Conservation (phyloP, 2,329 filamentous ascomycete species). For the Penicillium sclerotigenum region DNA sequence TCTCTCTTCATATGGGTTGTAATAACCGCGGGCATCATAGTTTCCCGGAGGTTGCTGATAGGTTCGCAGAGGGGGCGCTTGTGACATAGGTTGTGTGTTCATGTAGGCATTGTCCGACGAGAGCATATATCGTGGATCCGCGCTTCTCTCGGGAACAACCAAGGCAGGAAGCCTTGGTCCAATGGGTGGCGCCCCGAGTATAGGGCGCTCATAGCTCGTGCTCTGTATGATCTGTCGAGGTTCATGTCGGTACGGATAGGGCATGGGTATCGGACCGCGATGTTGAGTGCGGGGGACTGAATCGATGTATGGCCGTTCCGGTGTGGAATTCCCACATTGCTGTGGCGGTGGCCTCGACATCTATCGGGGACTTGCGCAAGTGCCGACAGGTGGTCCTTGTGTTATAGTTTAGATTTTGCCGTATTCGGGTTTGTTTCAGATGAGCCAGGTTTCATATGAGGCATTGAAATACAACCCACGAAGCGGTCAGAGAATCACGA, state of each 20-base stretch:
- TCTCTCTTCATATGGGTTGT: slow-evolving; percentile 22
- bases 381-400: slow-evolving; percentile 10
- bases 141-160: slow-evolving; percentile 14
- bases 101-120: slow-evolving; percentile 21
- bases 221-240: slow-evolving; percentile 15
- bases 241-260: slow-evolving; percentile 24
- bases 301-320: slow-evolving; percentile 23
- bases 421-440: slow-evolving; percentile 4
- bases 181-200: slow-evolving; percentile 6
- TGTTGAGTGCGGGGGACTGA: slow-evolving; percentile 14
- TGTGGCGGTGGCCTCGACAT: slow-evolving; percentile 33
- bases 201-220: slow-evolving; percentile 21
- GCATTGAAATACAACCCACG: slow-evolving; percentile 2
- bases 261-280: slow-evolving; percentile 9
- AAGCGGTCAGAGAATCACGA: neutral
- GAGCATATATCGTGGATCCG: slow-evolving; percentile 24
- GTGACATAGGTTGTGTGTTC: slow-evolving; percentile 19
- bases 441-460: neutral
- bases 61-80: slow-evolving; percentile 14
- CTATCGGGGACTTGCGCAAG: slow-evolving; percentile 18
- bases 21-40: slow-evolving; percentile 16
- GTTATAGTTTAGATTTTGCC: slow-evolving; percentile 13
- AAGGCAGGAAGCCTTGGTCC: slow-evolving; percentile 18
- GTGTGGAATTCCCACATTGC: slow-evolving; percentile 27
- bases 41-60: slow-evolving; percentile 9